These are phyloP conservation scores for Stevia rebaudiana DNA, from an alignment of 140 eudicot genomes.

Conservation along the genomic window DNA sequence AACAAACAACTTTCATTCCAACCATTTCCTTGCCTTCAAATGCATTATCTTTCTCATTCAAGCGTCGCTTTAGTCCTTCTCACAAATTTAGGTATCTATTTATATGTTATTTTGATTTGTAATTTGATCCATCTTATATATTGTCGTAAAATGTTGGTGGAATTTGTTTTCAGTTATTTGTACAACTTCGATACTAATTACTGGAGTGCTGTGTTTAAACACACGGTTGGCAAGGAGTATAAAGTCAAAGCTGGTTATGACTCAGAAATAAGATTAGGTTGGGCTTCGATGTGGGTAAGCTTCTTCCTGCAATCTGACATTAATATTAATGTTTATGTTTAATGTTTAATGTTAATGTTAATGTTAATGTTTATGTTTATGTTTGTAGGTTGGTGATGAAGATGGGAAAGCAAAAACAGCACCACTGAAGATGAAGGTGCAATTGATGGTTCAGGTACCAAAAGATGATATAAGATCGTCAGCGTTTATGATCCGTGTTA, in stretches of 20 bases:
- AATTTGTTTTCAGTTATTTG: constrained; percentile 46
- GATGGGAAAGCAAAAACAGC: constrained; percentile 74
- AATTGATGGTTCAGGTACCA: constrained; percentile 89
- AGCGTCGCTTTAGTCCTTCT: constrained; percentile 70
- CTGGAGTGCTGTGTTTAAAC: constrained; percentile 87
- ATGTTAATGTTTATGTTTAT: too few relatives aligned
- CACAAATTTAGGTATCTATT: constrained; percentile 74
- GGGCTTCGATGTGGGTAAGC: constrained; percentile 97
- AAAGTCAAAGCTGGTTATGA: constrained; percentile 95
- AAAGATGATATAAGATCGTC: constrained; percentile 67
- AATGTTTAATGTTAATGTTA: too few relatives aligned
- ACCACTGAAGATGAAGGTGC: constrained; percentile 83
- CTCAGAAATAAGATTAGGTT: constrained; percentile 72
- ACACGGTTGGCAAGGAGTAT: constrained; percentile 73
- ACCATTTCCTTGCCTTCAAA: constrained; percentile 81
- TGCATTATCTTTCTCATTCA: constrained; percentile 64
- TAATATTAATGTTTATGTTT: too few relatives aligned
- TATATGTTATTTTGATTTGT: too few relatives aligned
- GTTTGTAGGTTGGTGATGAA: constrained; percentile 74
- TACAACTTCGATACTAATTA: constrained; percentile 67
- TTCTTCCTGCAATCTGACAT: not conserved
- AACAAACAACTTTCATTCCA: constrained; percentile 62
- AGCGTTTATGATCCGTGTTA: constrained; percentile 79
- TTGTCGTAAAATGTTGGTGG: too few relatives aligned
- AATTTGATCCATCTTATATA: too few relatives aligned